These are phyloP conservation scores for Phytopythium kandeliae DNA, from an alignment of 352 stramenopile genomes.

Conservation along the genomic window DNA sequence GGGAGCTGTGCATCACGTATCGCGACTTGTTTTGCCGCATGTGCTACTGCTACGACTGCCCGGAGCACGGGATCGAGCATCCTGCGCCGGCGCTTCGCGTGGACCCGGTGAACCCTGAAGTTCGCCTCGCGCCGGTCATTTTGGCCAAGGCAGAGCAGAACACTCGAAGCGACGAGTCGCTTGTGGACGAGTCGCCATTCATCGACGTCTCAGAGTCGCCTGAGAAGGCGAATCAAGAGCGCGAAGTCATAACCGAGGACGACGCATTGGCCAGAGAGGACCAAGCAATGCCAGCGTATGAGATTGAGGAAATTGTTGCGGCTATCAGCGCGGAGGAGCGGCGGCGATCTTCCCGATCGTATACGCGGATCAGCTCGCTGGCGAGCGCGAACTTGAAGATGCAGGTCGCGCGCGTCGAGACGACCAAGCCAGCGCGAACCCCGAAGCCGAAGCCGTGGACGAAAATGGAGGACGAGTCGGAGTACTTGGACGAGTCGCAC, in stretches of 20 bases:
- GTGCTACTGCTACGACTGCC: conserved; percentile 93
- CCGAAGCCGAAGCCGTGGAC: conserved; percentile 19
- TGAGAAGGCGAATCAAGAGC: background rate
- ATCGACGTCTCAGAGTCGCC: background rate
- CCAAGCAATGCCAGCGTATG: conserved; percentile 7
- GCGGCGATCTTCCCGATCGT: conserved; percentile 48
- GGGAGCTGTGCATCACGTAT: conserved; percentile 78
- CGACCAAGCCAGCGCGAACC: conserved; percentile 15
- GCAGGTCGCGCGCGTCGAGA: conserved; percentile 16
- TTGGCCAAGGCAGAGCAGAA: conserved; percentile 2
- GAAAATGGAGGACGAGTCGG: conserved; percentile 38
- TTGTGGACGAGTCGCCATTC: background rate
- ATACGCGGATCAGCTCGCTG: conserved; percentile 49
- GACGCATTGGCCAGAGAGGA: conserved; percentile 12
- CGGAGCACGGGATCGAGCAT: conserved; percentile 85
- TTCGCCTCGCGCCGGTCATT: conserved; percentile 33
- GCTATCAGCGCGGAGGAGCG: conserved; percentile 22
- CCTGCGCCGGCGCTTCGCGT: conserved; percentile 46
- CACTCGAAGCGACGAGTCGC: background rate
- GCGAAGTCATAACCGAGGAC: conserved; percentile 5
- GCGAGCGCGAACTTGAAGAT: conserved; percentile 47
- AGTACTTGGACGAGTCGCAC: conserved; percentile 67
- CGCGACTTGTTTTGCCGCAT: conserved; percentile 90
- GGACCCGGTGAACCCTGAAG: conserved; percentile 53
- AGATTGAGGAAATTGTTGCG: conserved; percentile 3